A percentile compares a stretch with the other conserved stretches of the same genome.
phyloP scores from a whole-genome alignment of 2,329 filamentous ascomycete species.

The Camillea tinctor region DNA sequence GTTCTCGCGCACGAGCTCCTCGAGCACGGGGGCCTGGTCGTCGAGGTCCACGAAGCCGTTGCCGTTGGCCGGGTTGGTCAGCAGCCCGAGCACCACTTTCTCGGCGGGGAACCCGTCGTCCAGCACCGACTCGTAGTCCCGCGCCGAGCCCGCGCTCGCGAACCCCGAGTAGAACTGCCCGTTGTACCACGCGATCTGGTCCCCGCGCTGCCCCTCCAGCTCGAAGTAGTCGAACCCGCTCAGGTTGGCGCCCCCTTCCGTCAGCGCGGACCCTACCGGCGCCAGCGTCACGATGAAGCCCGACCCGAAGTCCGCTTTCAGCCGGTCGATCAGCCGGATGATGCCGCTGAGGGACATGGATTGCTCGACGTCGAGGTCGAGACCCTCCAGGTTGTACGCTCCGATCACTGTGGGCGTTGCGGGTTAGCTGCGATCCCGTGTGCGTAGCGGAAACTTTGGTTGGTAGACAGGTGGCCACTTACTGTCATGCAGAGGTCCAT shows the following conservation, averaged over 20 bases:
- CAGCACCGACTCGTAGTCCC: conserved; percentile 51
- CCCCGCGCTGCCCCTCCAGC: conserved; percentile 66
- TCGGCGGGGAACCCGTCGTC: conserved; percentile 67
- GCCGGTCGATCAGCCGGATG: conserved; percentile 64
- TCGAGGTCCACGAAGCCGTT: conserved; percentile 49
- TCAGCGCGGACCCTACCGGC: conserved; percentile 73
- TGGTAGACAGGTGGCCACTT: neutral
- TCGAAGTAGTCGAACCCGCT: conserved; percentile 80
- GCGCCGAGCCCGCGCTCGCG: conserved; percentile 54
- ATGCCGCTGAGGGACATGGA: conserved; percentile 65
- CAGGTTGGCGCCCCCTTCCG: conserved; percentile 57
- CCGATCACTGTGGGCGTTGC: conserved; percentile 48
- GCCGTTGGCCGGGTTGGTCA: conserved; percentile 77
- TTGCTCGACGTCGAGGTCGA: conserved; percentile 83
- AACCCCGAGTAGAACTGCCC: conserved; percentile 92
- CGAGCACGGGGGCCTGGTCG: conserved; percentile 44
- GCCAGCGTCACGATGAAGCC: conserved; percentile 77
- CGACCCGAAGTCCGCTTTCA: conserved; percentile 67
- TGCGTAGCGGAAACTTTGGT: too few species aligned
- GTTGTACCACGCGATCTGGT: conserved; percentile 81
- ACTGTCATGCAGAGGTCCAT: conserved; percentile 60
- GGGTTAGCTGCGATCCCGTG: too few species aligned
- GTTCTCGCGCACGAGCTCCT: conserved; percentile 48
- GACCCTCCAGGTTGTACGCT: conserved; percentile 60
- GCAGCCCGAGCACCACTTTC: conserved; percentile 75